These are phyloP conservation scores for Puccinellia tenuiflora DNA, from an alignment of 176 grass and related monocot genomes.

Conservation along the genomic window DNA sequence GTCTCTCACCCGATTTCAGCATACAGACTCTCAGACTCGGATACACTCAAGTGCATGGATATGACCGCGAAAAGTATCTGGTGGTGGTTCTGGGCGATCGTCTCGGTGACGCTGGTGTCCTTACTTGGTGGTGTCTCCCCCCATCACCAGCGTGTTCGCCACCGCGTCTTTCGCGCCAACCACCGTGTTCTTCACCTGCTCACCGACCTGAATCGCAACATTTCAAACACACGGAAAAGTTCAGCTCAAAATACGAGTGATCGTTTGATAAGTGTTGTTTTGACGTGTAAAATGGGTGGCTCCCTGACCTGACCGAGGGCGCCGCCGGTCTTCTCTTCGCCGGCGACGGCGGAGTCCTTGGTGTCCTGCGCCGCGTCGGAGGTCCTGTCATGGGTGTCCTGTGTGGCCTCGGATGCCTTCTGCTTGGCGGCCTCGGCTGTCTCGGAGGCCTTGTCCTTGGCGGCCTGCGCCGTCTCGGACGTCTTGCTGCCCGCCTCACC, in stretches of 20 bases:
- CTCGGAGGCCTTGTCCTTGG: conserved; percentile 37
- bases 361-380: neutral
- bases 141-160: conserved; percentile 54
- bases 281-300: neutral
- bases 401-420: neutral
- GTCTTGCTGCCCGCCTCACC: conserved; percentile 37
- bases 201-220: conserved; percentile 26
- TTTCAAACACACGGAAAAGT: neutral
- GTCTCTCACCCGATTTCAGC: neutral
- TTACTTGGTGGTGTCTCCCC: conserved; percentile 9
- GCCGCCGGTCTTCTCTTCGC: conserved; percentile 51
- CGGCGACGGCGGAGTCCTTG: conserved; percentile 26
- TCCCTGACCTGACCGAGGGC: conserved; percentile 45
- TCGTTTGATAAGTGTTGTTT: neutral
- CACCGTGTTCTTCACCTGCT: conserved; percentile 55
- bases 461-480: conserved; percentile 8
- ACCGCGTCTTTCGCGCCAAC: conserved; percentile 55
- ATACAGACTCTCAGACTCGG: neutral
- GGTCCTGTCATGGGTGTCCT: conserved; percentile 7
- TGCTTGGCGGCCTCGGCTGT: conserved; percentile 30
- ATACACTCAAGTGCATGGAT: neutral
- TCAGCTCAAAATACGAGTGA: neutral
- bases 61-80: neutral
- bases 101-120: neutral
- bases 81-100: neutral